These are phyloP conservation scores for Chlorociboria aeruginascens DNA, from an alignment of 495 filamentous ascomycete genomes.

Conservation along the genomic window DNA sequence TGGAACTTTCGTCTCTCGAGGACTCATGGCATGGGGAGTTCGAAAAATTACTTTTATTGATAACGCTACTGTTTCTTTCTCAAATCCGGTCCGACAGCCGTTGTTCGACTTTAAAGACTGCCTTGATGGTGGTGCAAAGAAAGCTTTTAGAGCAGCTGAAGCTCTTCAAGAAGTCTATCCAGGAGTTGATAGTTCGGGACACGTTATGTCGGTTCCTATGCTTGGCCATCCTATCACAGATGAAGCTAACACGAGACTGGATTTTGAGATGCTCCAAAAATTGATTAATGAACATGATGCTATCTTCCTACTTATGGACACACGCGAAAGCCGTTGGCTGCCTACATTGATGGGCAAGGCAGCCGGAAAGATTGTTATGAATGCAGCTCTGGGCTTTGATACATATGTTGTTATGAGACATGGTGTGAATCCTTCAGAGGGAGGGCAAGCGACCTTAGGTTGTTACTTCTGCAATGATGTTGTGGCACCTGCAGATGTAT, in stretches of 20 bases:
- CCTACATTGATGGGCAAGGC: constrained; percentile 97
- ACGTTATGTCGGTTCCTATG: constrained; percentile 84
- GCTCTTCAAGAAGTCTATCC: constrained; percentile 81
- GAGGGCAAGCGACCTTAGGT: constrained; percentile 53
- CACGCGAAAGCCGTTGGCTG: constrained; percentile 85
- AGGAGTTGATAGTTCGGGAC: constrained; percentile 67
- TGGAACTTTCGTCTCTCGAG: constrained; percentile 84
- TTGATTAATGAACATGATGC: constrained; percentile 83
- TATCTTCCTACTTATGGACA: constrained; percentile 94
- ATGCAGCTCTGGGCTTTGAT: constrained; percentile 92
- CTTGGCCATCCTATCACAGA: constrained; percentile 78
- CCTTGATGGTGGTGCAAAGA: constrained; percentile 69
- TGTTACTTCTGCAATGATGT: constrained; percentile 99
- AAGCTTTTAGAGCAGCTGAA: constrained; percentile 72
- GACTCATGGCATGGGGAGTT: constrained; percentile 94
- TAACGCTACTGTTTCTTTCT: constrained; percentile 87
- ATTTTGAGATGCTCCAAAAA: constrained; percentile 62
- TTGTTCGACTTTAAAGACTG: constrained; percentile 87
- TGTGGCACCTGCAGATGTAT: constrained; percentile 85
- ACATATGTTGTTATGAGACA: constrained; percentile 96
- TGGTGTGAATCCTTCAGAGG: constrained; percentile 45
- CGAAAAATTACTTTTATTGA: constrained; percentile 93
- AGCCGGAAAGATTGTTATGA: constrained; percentile 86
- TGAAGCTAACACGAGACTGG: constrained; percentile 46
- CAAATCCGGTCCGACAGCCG: constrained; percentile 94